Percentiles rank a stretch among this genome's conserved stretches.
Conservation (phyloP, 129 eudicot genomes). For the Pulicaria dysenterica region DNA sequence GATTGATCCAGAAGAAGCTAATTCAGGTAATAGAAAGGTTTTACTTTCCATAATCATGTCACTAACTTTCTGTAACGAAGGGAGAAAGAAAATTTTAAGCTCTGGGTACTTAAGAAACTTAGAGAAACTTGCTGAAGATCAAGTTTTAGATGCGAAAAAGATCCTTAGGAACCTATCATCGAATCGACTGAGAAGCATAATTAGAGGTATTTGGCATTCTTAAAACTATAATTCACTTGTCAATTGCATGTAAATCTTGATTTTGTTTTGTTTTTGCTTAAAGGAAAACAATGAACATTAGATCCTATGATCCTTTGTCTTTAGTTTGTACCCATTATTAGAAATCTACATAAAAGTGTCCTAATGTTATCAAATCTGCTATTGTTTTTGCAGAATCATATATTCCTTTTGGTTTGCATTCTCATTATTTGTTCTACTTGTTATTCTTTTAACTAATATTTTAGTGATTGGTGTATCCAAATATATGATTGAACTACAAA, state of each 20-base stretch:
- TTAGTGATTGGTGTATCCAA: not conserved
- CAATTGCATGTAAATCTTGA: slow-evolving; percentile 43
- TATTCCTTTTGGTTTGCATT: not conserved
- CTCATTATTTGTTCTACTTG: not conserved
- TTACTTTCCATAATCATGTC: slow-evolving; percentile 69
- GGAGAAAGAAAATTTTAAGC: slow-evolving; percentile 58
- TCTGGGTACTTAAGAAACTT: slow-evolving; percentile 66
- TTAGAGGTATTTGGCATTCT: slow-evolving; percentile 75
- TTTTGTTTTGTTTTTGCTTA: slow-evolving; percentile 24
- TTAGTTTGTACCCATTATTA: slow-evolving; percentile 35
- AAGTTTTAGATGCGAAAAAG: slow-evolving; percentile 68
- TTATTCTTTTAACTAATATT: not conserved
- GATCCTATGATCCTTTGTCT: slow-evolving; percentile 34
- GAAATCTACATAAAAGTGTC: slow-evolving; percentile 21
- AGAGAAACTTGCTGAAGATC: slow-evolving; percentile 66
- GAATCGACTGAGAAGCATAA: slow-evolving; percentile 52
- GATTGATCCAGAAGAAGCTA: slow-evolving; percentile 62
- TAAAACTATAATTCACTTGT: slow-evolving; percentile 39
- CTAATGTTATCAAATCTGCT: slow-evolving; percentile 15
- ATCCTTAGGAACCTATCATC: slow-evolving; percentile 60
- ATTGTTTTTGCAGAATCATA: no score
- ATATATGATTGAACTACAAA: not conserved
- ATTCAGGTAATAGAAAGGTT: slow-evolving; percentile 59
- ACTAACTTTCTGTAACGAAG: slow-evolving; percentile 57
- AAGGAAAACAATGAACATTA: slow-evolving; percentile 22